Percentiles rank a stretch among this genome's conserved stretches.
These are phyloP conservation scores for Sphagnum fallax DNA, from an alignment of 228 moss, liverwort and hornwort genomes.

Conservation along the genomic window DNA sequence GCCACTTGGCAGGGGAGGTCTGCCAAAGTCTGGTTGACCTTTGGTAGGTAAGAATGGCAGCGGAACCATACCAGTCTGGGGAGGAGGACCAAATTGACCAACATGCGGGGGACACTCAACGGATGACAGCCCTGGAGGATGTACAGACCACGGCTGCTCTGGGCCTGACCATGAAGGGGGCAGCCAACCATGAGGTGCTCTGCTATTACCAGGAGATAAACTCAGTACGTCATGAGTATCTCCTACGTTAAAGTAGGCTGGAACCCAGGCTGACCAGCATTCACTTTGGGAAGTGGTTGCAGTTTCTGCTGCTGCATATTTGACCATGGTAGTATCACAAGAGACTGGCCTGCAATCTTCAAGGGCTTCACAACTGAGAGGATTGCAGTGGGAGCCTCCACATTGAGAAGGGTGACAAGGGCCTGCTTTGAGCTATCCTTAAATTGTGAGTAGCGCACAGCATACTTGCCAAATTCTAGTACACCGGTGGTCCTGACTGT, in stretches of 20 bases:
- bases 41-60: no score
- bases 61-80: neutral
- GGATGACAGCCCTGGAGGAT: neutral
- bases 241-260: neutral
- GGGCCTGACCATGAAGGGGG: neutral
- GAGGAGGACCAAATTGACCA: no score
- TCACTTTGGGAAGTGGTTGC: neutral
- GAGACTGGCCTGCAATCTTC: constrained; percentile 1
- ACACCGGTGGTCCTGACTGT: constrained; percentile 3
- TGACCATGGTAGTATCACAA: constrained; percentile 2
- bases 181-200: neutral
- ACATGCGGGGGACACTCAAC: neutral
- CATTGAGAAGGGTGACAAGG: constrained; percentile 2
- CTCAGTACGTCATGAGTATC: neutral
- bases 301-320: constrained; percentile 3
- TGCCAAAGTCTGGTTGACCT: neutral
- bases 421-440: constrained; percentile 3
- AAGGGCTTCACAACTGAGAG: constrained; percentile 1
- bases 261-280: neutral
- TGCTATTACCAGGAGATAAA: neutral
- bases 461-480: constrained; percentile 3
- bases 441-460: constrained; percentile 3
- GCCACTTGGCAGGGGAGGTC: constrained; percentile 1
- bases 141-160: neutral
- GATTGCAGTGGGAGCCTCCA: constrained; percentile 3